Evolutionary conservation across 2,329 filamentous ascomycete genomes (phyloP).

Genomic region (Tolypocladium paradoxum): DNA sequence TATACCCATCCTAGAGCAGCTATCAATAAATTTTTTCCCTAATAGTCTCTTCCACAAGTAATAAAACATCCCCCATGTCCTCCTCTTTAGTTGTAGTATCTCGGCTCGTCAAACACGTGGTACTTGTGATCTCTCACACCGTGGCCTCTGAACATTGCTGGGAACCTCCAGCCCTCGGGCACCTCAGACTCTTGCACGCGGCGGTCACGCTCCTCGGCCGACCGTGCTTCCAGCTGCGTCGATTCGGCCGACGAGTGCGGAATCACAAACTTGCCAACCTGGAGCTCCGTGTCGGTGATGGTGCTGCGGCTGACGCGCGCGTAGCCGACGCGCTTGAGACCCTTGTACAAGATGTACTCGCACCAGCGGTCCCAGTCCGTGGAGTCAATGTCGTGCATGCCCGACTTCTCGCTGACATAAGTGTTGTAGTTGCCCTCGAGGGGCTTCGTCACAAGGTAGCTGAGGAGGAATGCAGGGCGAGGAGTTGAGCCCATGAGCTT

Average conservation of each 20-base stretch:
- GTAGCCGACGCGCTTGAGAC: constrained; percentile 74
- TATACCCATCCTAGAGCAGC: background rate
- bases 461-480: constrained; percentile 75
- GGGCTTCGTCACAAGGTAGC: constrained; percentile 86
- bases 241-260: constrained; percentile 52
- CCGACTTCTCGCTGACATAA: constrained; percentile 74
- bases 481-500: constrained; percentile 76
- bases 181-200: constrained; percentile 62
- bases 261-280: constrained; percentile 90
- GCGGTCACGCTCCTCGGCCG: constrained; percentile 43
- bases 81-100: constrained; percentile 47
- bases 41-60: background rate
- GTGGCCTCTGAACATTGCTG: constrained; percentile 68
- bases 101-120: constrained; percentile 89
- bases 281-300: constrained; percentile 94
- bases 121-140: constrained; percentile 85
- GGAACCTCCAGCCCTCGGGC: constrained; percentile 71
- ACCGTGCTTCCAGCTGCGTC: constrained; percentile 25
- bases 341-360: constrained; percentile 96
- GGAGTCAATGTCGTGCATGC: constrained; percentile 91
- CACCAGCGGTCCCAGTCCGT: constrained; percentile 97
- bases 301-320: constrained; percentile 79
- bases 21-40: background rate
- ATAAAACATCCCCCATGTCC: background rate
- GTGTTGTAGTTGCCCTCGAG: constrained; percentile 93